phyloP scores from a whole-genome alignment of 1,139 yeast genomes.

The Yamadazyma taylorii region DNA sequence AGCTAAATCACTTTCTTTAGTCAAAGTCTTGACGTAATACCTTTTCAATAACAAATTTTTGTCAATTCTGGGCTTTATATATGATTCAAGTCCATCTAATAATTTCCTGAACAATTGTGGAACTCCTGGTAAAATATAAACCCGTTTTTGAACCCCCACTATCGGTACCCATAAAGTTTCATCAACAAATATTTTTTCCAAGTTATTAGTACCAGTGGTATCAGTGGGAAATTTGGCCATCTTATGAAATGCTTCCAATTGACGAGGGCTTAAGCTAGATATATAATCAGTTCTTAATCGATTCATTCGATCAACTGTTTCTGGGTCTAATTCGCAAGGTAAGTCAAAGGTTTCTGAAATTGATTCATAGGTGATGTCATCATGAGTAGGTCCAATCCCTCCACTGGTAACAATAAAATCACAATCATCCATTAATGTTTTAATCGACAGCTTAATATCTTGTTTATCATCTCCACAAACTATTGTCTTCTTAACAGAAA shows the following conservation, averaged over 20 bases:
- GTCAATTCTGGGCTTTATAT: slow-evolving; percentile 26
- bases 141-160: slow-evolving; percentile 59
- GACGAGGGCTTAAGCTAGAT: slow-evolving; percentile 39
- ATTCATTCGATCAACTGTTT: slow-evolving; percentile 62
- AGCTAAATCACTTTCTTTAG: slow-evolving; percentile 69
- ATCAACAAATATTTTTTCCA: slow-evolving; percentile 52
- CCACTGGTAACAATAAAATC: slow-evolving; percentile 81
- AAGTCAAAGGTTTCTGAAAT: slow-evolving; percentile 62
- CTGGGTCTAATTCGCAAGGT: slow-evolving; percentile 51
- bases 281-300: slow-evolving; percentile 44
- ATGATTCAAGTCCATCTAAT: slow-evolving; percentile 31
- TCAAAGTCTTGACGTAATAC: slow-evolving; percentile 59
- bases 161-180: slow-evolving; percentile 81
- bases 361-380: slow-evolving; percentile 78
- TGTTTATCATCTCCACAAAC: slow-evolving; percentile 76
- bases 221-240: slow-evolving; percentile 74
- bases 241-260: slow-evolving; percentile 58
- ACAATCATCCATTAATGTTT: slow-evolving; percentile 45
- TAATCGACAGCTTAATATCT: slow-evolving; percentile 60
- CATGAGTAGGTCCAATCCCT: slow-evolving; percentile 88
- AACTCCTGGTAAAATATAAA: slow-evolving; percentile 78
- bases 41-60: slow-evolving; percentile 36
- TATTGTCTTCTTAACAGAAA: slow-evolving; percentile 62
- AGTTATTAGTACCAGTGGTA: slow-evolving; percentile 36
- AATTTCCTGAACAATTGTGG: slow-evolving; percentile 68